phyloP scores from a whole-genome alignment of 768 basidiomycete genomes.

The Pleurotus djamor region DNA sequence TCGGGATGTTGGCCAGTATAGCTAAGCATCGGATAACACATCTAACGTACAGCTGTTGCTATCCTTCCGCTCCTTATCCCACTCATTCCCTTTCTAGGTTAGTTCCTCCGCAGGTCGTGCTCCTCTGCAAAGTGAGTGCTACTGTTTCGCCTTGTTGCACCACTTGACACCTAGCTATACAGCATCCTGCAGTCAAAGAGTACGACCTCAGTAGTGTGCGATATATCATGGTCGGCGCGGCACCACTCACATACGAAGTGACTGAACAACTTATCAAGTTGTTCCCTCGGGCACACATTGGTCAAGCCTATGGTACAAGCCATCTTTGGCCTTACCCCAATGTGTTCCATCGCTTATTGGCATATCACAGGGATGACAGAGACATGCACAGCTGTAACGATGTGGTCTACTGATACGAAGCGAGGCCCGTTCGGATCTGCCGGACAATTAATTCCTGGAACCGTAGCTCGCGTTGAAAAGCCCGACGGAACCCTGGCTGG shows the following conservation, averaged over 20 bases:
- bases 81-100: constrained; percentile 28
- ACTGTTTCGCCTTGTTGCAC: no score
- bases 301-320: constrained; percentile 53
- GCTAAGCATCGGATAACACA: constrained; percentile 54
- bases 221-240: constrained; percentile 54
- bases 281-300: constrained; percentile 52
- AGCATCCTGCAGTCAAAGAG: constrained; percentile 53
- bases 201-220: constrained; percentile 46
- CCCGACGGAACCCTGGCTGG: constrained; percentile 53
- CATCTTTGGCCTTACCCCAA: background rate
- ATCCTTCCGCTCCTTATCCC: background rate
- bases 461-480: constrained; percentile 52
- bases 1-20: constrained; percentile 61
- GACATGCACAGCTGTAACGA: constrained; percentile 47
- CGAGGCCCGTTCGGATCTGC: constrained; percentile 56
- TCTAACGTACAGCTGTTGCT: constrained; percentile 31
- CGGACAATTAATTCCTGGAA: constrained; percentile 57
- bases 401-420: constrained; percentile 45
- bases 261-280: constrained; percentile 44
- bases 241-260: constrained; percentile 55
- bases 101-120: constrained; percentile 56
- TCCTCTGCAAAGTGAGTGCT: constrained; percentile 49
- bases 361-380: constrained; percentile 60
- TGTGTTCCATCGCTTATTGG: no score
- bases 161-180: background rate